phyloP scores from a whole-genome alignment of 768 basidiomycete genomes.

The Mycena olivaceomarginata region DNA sequence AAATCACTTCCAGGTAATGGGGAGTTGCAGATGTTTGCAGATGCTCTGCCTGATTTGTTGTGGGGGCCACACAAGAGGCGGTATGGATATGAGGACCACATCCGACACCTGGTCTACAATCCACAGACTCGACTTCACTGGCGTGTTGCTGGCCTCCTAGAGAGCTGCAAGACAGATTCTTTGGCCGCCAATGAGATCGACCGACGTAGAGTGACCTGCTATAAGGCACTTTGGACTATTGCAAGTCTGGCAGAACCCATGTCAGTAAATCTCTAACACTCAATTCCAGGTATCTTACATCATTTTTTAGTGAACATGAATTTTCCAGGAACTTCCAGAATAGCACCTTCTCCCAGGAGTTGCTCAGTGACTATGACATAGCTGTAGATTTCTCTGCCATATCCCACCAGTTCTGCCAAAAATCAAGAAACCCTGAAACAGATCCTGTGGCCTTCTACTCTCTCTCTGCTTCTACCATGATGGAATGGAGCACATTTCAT shows the following conservation, averaged over 20 bases:
- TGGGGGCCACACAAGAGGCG: neutral
- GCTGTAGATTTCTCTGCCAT: neutral
- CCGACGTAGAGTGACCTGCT: neutral
- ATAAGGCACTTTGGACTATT: too few relatives aligned
- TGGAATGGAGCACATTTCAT: neutral
- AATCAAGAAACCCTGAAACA: neutral
- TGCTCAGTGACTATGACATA: neutral
- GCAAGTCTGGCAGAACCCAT: neutral
- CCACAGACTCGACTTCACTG: neutral
- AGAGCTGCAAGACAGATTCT: neutral
- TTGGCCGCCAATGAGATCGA: neutral
- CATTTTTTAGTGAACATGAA: neutral
- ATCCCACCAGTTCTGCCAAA: neutral
- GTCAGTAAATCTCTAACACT: neutral
- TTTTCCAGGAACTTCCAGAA: neutral
- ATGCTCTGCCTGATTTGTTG: neutral
- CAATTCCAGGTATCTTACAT: neutral
- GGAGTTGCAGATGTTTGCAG: neutral
- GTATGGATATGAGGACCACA: neutral
- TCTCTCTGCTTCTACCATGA: neutral
- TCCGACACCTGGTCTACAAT: neutral
- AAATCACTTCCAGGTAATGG: neutral
- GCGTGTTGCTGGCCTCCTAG: neutral
- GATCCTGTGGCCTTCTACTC: neutral
- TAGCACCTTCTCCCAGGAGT: neutral